phyloP scores from a whole-genome alignment of 257 asterid genomes.

The Asclepias syriaca region DNA sequence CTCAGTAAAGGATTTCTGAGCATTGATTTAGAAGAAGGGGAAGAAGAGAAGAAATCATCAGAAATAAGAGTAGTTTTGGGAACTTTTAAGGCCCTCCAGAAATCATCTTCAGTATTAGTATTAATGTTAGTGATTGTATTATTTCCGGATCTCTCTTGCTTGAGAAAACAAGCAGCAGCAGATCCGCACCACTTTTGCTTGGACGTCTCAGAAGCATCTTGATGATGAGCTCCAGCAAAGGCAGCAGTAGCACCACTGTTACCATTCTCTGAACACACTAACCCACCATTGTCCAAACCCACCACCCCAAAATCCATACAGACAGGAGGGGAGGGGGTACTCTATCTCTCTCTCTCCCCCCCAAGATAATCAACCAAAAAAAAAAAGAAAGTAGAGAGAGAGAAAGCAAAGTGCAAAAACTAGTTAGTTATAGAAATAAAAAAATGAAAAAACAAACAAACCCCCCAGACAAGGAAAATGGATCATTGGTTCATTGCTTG shows the following conservation, averaged over 20 bases:
- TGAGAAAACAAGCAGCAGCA: conserved; percentile 36
- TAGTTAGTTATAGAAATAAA: conserved; percentile 16
- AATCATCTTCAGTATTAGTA: conserved; percentile 39
- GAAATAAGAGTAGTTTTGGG: conserved; percentile 30
- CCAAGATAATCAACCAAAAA: not conserved
- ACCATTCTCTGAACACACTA: conserved; percentile 29
- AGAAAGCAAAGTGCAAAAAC: conserved; percentile 10
- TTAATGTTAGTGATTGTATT: too few relatives aligned
- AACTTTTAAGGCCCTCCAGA: conserved; percentile 41
- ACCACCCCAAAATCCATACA: conserved; percentile 68
- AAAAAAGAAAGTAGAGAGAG: not conserved
- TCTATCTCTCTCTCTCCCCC: not conserved
- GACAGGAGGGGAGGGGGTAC: not conserved
- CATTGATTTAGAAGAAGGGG: conserved; percentile 22
- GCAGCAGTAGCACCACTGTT: conserved; percentile 1
- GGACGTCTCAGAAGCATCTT: conserved; percentile 14
- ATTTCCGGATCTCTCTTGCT: conserved; percentile 44
- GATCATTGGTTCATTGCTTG: conserved; percentile 26
- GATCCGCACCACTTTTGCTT: conserved; percentile 59
- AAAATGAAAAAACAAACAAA: not conserved
- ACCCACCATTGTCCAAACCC: conserved; percentile 46
- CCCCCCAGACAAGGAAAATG: conserved; percentile 24
- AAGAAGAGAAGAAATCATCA: conserved; percentile 18
- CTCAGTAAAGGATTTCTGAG: conserved; percentile 37
- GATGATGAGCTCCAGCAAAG: conserved; percentile 14